phyloP scores from a whole-genome alignment of 768 basidiomycete species.

The Suillus subluteus region DNA sequence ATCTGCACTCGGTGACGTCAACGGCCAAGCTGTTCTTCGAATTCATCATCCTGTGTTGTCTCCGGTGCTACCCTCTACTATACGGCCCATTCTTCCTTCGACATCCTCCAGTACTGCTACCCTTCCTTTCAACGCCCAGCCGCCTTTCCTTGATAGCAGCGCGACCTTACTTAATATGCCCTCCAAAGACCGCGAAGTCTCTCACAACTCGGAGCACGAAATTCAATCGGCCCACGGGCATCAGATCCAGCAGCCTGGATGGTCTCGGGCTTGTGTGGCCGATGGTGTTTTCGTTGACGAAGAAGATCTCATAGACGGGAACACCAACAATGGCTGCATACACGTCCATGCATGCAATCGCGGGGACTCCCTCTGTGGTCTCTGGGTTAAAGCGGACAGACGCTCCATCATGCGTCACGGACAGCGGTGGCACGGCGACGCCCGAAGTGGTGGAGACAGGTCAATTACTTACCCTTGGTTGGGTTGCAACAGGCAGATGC shows the following conservation, averaged over 20 bases:
- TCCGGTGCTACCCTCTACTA: neutral
- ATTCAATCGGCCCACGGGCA: neutral
- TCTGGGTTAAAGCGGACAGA: slow-evolving; percentile 12
- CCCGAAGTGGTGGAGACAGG: neutral
- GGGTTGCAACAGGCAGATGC: slow-evolving; percentile 6
- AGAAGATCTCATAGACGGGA: neutral
- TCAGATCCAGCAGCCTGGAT: neutral
- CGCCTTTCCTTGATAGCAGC: neutral
- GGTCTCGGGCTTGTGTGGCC: neutral
- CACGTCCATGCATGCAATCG: neutral
- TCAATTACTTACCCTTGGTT: slow-evolving; percentile 4
- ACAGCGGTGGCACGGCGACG: slow-evolving; percentile 7
- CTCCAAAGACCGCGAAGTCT: neutral
- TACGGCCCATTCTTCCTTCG: neutral
- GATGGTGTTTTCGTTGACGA: neutral
- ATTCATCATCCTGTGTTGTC: neutral
- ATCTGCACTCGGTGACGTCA: neutral
- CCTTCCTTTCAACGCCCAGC: neutral
- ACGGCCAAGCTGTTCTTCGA: neutral
- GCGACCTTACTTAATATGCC: neutral
- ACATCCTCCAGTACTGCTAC: neutral
- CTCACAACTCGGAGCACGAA: neutral
- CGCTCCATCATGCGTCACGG: slow-evolving; percentile 5
- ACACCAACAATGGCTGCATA: neutral
- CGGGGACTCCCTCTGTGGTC: neutral